A percentile compares a stretch with the other conserved stretches of the same genome.
These are phyloP conservation scores for Omphalea diandra DNA, from an alignment of 441 rosid genomes.

Conservation along the genomic window DNA sequence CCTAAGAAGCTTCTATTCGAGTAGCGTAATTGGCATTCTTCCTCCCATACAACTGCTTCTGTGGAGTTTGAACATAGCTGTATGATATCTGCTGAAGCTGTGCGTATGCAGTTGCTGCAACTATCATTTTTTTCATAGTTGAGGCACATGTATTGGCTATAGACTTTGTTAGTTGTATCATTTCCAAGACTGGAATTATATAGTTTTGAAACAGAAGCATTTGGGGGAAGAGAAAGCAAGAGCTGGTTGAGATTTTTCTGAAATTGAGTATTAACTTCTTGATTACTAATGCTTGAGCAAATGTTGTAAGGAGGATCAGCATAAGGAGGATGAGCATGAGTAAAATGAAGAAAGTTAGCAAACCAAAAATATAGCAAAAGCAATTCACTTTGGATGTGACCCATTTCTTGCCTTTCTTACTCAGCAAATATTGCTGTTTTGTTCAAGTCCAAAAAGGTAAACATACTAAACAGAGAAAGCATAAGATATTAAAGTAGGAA, in stretches of 20 bases:
- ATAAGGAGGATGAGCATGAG: no score
- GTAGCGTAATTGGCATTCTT: constrained; percentile 31
- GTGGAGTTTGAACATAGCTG: constrained; percentile 19
- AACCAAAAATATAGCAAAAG: constrained; percentile 11
- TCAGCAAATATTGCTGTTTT: no score
- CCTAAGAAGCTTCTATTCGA: constrained; percentile 27
- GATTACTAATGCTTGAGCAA: constrained; percentile 23
- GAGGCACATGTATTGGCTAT: constrained; percentile 40
- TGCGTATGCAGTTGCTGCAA: constrained; percentile 19
- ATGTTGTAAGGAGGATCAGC: constrained; percentile 36
- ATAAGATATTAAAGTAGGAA: no score
- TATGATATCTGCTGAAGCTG: constrained; percentile 12
- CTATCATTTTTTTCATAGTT: constrained; percentile 16
- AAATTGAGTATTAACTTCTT: constrained; percentile 14
- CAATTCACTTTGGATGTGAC: constrained; percentile 7
- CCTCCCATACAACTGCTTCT: constrained; percentile 36
- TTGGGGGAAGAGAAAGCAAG: constrained; percentile 18
- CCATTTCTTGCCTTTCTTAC: constrained; percentile 24
- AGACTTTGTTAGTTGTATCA: constrained; percentile 23
- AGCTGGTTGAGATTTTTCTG: constrained; percentile 23
- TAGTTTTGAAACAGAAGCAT: constrained; percentile 26
- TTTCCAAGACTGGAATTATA: constrained; percentile 26
- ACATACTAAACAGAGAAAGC: no score
- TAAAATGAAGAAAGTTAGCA: constrained; percentile 15
- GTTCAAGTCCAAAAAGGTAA: no score